Evolutionary conservation across 2,329 filamentous ascomycete species (phyloP).

Genomic region (Ceratocystiopsis brevicomis): DNA sequence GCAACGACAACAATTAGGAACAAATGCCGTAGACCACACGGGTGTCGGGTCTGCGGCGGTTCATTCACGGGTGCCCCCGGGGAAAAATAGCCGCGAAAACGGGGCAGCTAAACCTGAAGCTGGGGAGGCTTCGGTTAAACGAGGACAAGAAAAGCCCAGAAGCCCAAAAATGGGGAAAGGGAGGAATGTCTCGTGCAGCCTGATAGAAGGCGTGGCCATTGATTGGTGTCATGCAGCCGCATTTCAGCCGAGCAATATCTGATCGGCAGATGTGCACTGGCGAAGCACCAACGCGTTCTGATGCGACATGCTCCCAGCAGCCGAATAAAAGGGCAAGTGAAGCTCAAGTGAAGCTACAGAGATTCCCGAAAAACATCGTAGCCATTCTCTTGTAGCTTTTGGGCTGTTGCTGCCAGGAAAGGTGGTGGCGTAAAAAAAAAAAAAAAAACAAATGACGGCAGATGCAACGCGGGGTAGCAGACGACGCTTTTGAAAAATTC

Average conservation of each 20-base stretch:
- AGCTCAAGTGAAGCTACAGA: too few relatives aligned
- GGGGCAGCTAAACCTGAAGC: slow-evolving; percentile 1
- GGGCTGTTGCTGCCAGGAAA: too few relatives aligned
- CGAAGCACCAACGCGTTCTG: too few relatives aligned
- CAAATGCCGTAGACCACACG: neutral
- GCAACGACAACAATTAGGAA: slow-evolving; percentile 6
- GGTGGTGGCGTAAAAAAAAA: too few relatives aligned
- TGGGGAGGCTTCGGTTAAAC: slow-evolving; percentile 1
- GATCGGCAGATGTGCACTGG: too few relatives aligned
- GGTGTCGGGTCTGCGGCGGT: slow-evolving; percentile 3
- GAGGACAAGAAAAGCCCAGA: neutral
- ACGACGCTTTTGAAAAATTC: neutral
- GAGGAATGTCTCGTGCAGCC: neutral
- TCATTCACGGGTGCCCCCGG: slow-evolving; percentile 6
- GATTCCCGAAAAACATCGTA: too few relatives aligned
- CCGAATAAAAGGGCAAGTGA: too few relatives aligned
- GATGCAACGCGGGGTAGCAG: neutral
- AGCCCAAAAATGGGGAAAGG: neutral
- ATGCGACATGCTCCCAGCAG: too few relatives aligned
- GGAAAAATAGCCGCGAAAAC: slow-evolving; percentile 6
- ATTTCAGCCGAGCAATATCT: too few relatives aligned
- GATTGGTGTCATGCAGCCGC: neutral
- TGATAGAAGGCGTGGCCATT: slow-evolving; percentile 1
- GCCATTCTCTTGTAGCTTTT: too few relatives aligned
- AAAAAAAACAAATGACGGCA: too few relatives aligned